phyloP scores from a whole-genome alignment of 1,284 basidiomycete species.

The Trichosporon asahii region DNA sequence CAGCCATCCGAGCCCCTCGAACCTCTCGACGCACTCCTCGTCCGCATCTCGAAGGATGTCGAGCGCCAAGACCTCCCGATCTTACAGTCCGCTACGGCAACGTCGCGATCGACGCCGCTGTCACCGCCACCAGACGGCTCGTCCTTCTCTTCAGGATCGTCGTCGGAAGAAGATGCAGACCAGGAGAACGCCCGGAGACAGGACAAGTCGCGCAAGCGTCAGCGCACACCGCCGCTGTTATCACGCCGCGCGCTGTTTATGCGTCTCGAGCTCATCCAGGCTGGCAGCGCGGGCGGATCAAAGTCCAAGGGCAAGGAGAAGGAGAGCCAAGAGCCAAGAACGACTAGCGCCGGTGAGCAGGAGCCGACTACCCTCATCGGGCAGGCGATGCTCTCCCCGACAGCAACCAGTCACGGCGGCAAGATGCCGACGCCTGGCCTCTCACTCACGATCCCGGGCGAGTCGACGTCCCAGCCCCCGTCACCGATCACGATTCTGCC shows the following conservation, averaged over 20 bases:
- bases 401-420: not conserved
- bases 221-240: conserved; percentile 8
- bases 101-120: conserved; percentile 30
- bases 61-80: conserved; percentile 40
- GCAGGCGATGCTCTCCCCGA: not conserved
- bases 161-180: conserved; percentile 6
- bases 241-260: conserved; percentile 19
- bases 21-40: conserved; percentile 36
- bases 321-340: conserved; percentile 10
- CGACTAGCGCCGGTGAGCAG: not conserved
- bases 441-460: conserved; percentile 25
- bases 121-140: conserved; percentile 15
- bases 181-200: not conserved
- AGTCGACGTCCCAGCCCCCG: conserved; percentile 14
- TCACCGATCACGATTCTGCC: conserved; percentile 42
- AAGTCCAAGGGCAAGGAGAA: conserved; percentile 20
- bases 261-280: conserved; percentile 16
- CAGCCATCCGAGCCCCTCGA: conserved; percentile 33
- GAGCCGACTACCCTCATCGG: not conserved
- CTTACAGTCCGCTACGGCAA: conserved; percentile 29
- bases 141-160: conserved; percentile 20
- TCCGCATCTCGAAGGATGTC: conserved; percentile 43
- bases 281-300: not conserved
- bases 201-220: not conserved
- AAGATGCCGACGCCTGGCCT: conserved; percentile 24